phyloP scores from a whole-genome alignment of 371 early-diverging fungal species.

The Syncephalis plumigaleata region DNA sequence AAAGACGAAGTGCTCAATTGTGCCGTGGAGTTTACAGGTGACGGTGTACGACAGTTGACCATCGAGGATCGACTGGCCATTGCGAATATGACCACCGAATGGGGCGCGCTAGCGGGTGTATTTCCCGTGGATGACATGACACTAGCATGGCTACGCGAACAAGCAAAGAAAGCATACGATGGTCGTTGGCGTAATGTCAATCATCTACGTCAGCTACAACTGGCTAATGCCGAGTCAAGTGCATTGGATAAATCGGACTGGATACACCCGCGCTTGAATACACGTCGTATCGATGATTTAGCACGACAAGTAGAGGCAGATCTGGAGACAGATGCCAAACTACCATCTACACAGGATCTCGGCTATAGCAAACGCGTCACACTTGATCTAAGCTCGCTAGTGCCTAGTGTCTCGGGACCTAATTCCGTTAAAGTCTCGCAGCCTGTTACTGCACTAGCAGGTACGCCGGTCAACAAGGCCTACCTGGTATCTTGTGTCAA shows the following conservation, averaged over 20 bases:
- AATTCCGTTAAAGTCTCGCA: constrained; percentile 84
- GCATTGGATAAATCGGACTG: constrained; percentile 9
- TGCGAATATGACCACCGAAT: constrained; percentile 97
- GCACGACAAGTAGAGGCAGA: constrained; percentile 27
- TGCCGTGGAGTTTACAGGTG: constrained; percentile 82
- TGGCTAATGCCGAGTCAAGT: constrained; percentile 19
- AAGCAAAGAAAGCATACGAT: constrained; percentile 34
- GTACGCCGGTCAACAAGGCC: constrained; percentile 78
- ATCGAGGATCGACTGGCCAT: constrained; percentile 87
- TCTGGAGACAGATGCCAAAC: constrained; percentile 22
- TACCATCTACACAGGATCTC: constrained; percentile 22
- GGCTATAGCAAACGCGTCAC: constrained; percentile 70
- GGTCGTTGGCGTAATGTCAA: constrained; percentile 31
- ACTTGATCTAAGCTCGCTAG: constrained; percentile 70
- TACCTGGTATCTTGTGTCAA: constrained; percentile 92
- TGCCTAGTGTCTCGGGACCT: constrained; percentile 84
- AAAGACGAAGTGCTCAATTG: constrained; percentile 85
- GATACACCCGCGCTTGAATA: constrained; percentile 55
- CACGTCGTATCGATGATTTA: constrained; percentile 30
- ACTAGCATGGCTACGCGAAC: constrained; percentile 44
- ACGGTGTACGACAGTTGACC: constrained; percentile 38
- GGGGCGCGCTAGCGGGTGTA: constrained; percentile 93
- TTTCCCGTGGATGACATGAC: constrained; percentile 80
- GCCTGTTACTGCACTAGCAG: constrained; percentile 55
- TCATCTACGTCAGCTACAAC: constrained; percentile 12